These are phyloP conservation scores for Lepraria neglecta DNA, from an alignment of 495 filamentous ascomycete genomes.

Conservation along the genomic window DNA sequence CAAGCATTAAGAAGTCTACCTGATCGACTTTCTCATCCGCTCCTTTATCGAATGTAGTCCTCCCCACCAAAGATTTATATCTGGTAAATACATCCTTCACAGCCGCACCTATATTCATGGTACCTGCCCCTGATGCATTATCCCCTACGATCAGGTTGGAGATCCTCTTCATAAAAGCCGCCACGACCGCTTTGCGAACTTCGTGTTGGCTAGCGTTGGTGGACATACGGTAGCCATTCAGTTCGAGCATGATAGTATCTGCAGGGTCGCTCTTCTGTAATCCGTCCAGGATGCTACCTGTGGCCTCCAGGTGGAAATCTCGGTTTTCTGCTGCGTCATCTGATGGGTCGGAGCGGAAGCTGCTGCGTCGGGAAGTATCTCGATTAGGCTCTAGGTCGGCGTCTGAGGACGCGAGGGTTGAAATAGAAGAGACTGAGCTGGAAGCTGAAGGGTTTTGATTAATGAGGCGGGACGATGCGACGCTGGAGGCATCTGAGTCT, in stretches of 20 bases:
- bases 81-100: constrained; percentile 53
- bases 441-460: constrained; percentile 65
- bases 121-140: constrained; percentile 29
- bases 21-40: constrained; percentile 61
- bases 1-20: constrained; percentile 71
- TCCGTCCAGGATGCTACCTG: constrained; percentile 74
- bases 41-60: constrained; percentile 53
- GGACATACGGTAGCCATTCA: constrained; percentile 80
- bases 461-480: constrained; percentile 50
- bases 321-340: constrained; percentile 54
- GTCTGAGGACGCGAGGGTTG: constrained; percentile 54
- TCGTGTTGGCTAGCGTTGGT: constrained; percentile 83
- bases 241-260: constrained; percentile 83
- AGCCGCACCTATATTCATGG: constrained; percentile 54
- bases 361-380: constrained; percentile 42
- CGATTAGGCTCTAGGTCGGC: constrained; percentile 32
- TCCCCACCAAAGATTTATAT: constrained; percentile 53
- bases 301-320: constrained; percentile 82
- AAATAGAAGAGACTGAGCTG: constrained; percentile 72
- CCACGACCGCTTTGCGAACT: constrained; percentile 77
- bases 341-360: constrained; percentile 50
- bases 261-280: constrained; percentile 65
- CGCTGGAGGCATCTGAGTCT: constrained; percentile 44
- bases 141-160: constrained; percentile 61
- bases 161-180: constrained; percentile 77